A percentile compares a stretch with the other conserved stretches of the same genome.
phyloP scores from a whole-genome alignment of 257 asterid genomes.

The Scutellaria baicalensis region DNA sequence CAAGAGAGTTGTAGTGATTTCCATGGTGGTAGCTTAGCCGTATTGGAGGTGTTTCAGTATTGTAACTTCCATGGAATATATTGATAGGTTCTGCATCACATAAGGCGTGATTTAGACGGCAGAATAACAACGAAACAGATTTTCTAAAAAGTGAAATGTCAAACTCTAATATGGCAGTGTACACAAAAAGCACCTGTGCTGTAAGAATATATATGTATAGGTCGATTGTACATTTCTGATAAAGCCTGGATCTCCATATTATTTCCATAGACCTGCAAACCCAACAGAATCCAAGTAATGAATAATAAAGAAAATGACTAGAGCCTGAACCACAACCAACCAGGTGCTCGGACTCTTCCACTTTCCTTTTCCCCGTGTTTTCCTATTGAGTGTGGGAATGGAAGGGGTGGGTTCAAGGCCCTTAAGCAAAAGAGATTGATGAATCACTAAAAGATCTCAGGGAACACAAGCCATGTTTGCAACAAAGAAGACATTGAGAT shows the following conservation, averaged over 20 bases:
- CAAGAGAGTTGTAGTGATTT: constrained; percentile 94
- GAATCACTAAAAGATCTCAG: not conserved
- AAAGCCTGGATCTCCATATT: constrained; percentile 93
- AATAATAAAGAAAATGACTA: not conserved
- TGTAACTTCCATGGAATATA: constrained; percentile 88
- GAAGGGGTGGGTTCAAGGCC: not conserved
- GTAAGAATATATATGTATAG: constrained; percentile 92
- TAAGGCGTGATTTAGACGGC: not conserved
- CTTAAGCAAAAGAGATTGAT: not conserved
- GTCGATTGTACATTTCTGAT: constrained; percentile 96
- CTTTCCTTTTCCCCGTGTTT: not conserved
- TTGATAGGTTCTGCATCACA: constrained; percentile 77
- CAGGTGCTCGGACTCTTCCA: not conserved
- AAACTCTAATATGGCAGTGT: constrained; percentile 2
- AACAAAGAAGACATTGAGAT: not conserved
- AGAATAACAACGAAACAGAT: constrained; percentile 7
- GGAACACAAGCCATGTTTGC: not conserved
- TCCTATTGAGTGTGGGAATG: not conserved
- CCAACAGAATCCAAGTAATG: not conserved
- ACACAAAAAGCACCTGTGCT: constrained; percentile 60
- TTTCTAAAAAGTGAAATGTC: not conserved
- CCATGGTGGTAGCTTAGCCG: constrained; percentile 94
- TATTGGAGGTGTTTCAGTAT: constrained; percentile 81
- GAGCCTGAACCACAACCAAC: not conserved
- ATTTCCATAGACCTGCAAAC: constrained; percentile 81